Percentiles rank a stretch among this genome's conserved stretches.
Conservation (phyloP, 306 rosid genomes). For the Dicorynia guianensis region DNA sequence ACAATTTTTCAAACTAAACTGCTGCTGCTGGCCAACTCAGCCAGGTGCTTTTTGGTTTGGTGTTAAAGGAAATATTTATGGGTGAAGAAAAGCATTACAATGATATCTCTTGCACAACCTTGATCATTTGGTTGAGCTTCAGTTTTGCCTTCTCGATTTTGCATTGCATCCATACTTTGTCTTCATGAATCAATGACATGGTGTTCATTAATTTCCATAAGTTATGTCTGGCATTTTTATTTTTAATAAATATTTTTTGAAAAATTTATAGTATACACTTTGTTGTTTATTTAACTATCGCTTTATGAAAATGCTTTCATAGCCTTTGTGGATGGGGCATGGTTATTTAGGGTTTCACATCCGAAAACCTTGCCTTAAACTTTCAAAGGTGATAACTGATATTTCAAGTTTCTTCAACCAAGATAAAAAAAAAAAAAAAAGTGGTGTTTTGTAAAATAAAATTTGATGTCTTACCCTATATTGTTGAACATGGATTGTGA, state of each 20-base stretch:
- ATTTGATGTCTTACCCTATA: too few species aligned
- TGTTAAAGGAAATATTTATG: slow-evolving; percentile 26
- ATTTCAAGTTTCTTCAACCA: too few species aligned
- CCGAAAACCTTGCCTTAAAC: not conserved
- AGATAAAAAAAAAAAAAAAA: too few species aligned
- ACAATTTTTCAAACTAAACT: slow-evolving; percentile 48
- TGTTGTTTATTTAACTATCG: too few species aligned
- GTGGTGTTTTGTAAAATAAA: too few species aligned
- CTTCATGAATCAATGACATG: not conserved
- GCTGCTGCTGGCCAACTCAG: slow-evolving; percentile 61
- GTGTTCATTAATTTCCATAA: too few species aligned
- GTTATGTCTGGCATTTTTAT: too few species aligned
- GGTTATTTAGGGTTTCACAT: slow-evolving; percentile 2
- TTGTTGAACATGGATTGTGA: too few species aligned
- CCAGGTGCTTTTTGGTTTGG: slow-evolving; percentile 55
- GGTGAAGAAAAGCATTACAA: slow-evolving; percentile 25
- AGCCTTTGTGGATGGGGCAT: slow-evolving; percentile 13
- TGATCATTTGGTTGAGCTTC: not conserved
- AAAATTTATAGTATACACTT: too few species aligned
- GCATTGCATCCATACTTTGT: not conserved
- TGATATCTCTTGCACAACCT: slow-evolving; percentile 13
- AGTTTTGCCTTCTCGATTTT: slow-evolving; percentile 2
- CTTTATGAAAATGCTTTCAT: slow-evolving; percentile 21
- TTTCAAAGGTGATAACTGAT: slow-evolving; percentile 1
- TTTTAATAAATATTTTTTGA: too few species aligned